Evolutionary conservation across 2,329 filamentous ascomycete species (phyloP).

Genomic region (Claviceps digitariae): DNA sequence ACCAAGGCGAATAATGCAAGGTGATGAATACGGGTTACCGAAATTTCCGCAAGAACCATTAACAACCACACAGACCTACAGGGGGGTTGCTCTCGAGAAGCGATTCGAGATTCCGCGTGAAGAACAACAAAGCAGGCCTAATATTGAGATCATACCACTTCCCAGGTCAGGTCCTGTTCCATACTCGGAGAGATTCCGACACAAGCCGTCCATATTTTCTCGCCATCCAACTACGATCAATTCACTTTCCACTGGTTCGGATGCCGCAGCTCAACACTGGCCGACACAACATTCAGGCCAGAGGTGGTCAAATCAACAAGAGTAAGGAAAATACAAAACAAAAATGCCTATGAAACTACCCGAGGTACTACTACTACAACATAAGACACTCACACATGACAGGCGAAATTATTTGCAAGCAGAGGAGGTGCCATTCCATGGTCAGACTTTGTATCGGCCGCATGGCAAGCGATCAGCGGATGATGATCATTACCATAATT

Average conservation of each 20-base stretch:
- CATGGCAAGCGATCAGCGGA: constrained; percentile 3
- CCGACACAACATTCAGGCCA: not conserved
- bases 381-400: not conserved
- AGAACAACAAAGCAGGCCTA: constrained; percentile 9
- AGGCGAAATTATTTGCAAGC: not conserved
- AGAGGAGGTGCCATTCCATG: not conserved
- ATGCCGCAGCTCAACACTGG: not conserved
- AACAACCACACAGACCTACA: constrained; percentile 7
- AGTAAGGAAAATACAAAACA: constrained; percentile 1
- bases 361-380: not conserved
- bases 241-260: not conserved
- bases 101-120: constrained; percentile 9
- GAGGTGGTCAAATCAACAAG: not conserved
- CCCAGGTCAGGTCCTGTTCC: constrained; percentile 1
- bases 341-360: not conserved
- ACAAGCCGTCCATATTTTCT: not conserved
- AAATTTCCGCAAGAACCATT: constrained; percentile 4
- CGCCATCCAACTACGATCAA: not conserved
- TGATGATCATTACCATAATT: constrained; percentile 4
- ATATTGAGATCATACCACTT: constrained; percentile 11
- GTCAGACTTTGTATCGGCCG: not conserved
- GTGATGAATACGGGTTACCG: not conserved
- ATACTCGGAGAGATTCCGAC: constrained; percentile 1
- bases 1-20: not conserved
- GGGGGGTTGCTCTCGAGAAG: constrained; percentile 11